phyloP scores from a whole-genome alignment of 495 filamentous ascomycete species.

The Neurospora africana region DNA sequence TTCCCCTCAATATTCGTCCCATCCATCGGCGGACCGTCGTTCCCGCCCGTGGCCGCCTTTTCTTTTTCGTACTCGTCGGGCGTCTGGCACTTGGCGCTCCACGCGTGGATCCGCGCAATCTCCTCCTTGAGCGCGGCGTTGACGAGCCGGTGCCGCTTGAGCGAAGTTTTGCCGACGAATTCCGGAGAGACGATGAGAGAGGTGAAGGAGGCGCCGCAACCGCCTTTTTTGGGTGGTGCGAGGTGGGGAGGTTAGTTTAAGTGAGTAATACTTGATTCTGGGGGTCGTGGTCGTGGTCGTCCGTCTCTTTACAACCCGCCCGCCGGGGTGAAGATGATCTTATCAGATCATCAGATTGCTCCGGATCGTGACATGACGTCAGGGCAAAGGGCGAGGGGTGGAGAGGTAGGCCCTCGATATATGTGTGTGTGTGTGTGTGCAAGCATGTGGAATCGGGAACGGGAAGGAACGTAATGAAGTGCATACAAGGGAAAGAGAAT shows the following conservation, averaged over 20 bases:
- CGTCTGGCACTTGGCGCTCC: constrained; percentile 94
- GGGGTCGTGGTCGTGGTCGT: no score
- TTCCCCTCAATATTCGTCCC: constrained; percentile 29
- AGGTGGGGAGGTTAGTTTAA: no score
- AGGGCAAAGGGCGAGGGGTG: neutral
- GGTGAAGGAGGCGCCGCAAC: constrained; percentile 92
- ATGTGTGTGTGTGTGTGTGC: no score
- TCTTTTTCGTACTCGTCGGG: constrained; percentile 84
- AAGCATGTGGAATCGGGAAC: neutral
- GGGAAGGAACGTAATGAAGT: neutral
- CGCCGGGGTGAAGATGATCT: neutral
- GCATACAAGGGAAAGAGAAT: neutral
- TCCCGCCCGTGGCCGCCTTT: constrained; percentile 27
- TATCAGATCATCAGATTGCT: neutral
- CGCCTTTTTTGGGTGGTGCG: constrained; percentile 45
- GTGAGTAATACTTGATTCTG: no score
- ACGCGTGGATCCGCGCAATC: constrained; percentile 94
- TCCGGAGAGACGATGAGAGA: constrained; percentile 80
- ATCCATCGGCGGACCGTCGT: constrained; percentile 29
- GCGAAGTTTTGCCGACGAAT: constrained; percentile 77
- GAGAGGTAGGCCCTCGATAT: no score
- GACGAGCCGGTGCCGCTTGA: constrained; percentile 81
- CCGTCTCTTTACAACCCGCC: no score
- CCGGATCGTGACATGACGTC: constrained; percentile 14
- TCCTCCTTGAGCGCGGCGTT: constrained; percentile 83